Evolutionary conservation across 768 basidiomycete species (phyloP).

Genomic region (Dendrothele bispora): DNA sequence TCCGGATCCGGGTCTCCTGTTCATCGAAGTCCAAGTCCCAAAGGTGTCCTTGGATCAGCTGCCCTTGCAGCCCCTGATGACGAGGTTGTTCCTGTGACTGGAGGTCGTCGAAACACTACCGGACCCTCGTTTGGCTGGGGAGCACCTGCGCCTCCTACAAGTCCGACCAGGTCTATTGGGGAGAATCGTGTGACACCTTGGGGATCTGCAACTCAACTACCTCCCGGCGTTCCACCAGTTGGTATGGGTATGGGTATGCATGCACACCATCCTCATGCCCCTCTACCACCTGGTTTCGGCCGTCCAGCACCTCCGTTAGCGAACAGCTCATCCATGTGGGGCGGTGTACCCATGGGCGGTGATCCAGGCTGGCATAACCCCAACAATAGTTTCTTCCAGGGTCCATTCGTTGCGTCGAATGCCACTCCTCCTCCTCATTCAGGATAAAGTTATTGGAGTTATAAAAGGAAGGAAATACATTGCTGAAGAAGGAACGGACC

Average conservation of each 20-base stretch:
- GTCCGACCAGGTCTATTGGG: not conserved
- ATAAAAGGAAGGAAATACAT: not conserved
- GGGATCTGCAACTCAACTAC: no score
- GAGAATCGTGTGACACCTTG: not conserved
- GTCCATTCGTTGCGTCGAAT: not conserved
- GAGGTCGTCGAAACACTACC: slow-evolving; percentile 14
- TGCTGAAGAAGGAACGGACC: not conserved
- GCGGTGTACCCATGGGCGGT: not conserved
- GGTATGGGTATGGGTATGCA: slow-evolving; percentile 23
- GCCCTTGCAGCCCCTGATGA: slow-evolving; percentile 80
- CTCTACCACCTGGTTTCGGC: not conserved
- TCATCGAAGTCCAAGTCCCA: slow-evolving; percentile 49
- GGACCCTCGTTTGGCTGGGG: slow-evolving; percentile 5
- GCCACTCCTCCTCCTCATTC: slow-evolving; percentile 2
- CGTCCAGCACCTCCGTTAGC: not conserved
- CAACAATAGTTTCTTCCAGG: not conserved
- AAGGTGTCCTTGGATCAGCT: slow-evolving; percentile 73
- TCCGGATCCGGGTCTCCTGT: slow-evolving; percentile 62
- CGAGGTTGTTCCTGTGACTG: slow-evolving; percentile 54
- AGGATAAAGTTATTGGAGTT: not conserved
- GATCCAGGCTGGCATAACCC: not conserved
- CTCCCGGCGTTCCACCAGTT: slow-evolving; percentile 17
- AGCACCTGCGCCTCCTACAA: not conserved
- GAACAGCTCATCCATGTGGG: not conserved
- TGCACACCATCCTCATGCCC: not conserved